Conservation (phyloP, 108 stramenopile species). For the Mediolabrus comicus region DNA sequence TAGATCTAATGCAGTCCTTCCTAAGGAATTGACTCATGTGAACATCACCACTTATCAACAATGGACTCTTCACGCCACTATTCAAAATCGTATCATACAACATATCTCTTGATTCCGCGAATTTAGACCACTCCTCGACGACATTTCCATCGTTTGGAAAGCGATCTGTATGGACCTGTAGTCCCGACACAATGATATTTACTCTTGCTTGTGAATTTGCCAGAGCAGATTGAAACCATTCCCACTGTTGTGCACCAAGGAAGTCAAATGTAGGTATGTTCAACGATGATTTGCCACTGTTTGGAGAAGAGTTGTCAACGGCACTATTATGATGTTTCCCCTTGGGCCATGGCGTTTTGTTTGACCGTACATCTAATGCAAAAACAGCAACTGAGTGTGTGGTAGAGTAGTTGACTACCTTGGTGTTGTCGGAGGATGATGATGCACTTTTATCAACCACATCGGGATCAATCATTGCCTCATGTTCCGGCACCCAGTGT, state of each 20-base stretch:
- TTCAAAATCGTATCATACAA: conserved; percentile 70
- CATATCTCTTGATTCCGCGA: conserved; percentile 60
- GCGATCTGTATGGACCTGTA: conserved; percentile 69
- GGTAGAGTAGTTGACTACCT: conserved; percentile 26
- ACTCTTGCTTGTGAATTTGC: conserved; percentile 65
- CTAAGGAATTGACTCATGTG: conserved; percentile 78
- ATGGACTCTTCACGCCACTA: conserved; percentile 54
- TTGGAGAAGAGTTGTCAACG: conserved; percentile 1
- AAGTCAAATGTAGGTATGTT: conserved; percentile 45
- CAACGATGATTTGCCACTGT: neutral
- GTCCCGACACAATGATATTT: conserved; percentile 74
- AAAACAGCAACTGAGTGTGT: conserved; percentile 72
- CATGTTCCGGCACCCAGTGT: conserved; percentile 54
- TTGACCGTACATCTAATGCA: conserved; percentile 68
- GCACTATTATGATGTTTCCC: conserved; percentile 13
- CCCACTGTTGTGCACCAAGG: conserved; percentile 82
- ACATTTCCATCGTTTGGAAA: conserved; percentile 57
- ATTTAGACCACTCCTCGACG: conserved; percentile 76
- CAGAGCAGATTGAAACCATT: conserved; percentile 76
- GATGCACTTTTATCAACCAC: conserved; percentile 18
- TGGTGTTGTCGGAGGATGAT: neutral
- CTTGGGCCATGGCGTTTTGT: conserved; percentile 77
- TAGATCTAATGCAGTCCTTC: conserved; percentile 52
- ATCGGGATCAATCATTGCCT: conserved; percentile 78
- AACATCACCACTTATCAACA: conserved; percentile 77